A percentile compares a stretch with the other conserved stretches of the same genome.
Evolutionary conservation across 163 green algal species (phyloP).

Genomic region (Chlorella variabilis): DNA sequence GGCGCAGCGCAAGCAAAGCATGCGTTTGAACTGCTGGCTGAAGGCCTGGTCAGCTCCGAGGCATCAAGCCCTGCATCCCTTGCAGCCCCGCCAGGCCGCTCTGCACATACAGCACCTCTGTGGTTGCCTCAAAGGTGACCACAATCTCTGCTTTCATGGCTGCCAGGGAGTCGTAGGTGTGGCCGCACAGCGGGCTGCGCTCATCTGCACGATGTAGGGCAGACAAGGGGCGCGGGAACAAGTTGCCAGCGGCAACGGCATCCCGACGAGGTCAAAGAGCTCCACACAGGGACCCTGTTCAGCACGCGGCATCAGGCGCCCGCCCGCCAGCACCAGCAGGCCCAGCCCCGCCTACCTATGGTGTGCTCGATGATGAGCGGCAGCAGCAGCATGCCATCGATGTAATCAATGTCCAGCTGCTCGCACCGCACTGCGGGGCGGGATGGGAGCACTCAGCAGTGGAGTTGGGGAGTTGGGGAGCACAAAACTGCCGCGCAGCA

Average conservation of each 20-base stretch:
- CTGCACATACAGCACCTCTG: conserved; percentile 52
- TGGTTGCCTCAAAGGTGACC: conserved; percentile 81
- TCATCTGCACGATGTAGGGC: conserved; percentile 60
- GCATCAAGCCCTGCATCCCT: too few species aligned
- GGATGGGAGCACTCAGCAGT: too few species aligned
- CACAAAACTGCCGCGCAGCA: too few species aligned
- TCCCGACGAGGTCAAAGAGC: too few species aligned
- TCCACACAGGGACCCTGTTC: too few species aligned
- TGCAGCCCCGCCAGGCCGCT: too few species aligned
- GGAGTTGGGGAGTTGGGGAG: too few species aligned
- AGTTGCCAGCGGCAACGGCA: background rate
- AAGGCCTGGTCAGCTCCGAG: too few species aligned
- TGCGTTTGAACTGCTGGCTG: too few species aligned
- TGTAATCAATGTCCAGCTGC: conserved; percentile 52
- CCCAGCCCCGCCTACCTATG: conserved; percentile 51
- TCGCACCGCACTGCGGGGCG: conserved; percentile 44
- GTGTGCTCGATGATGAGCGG: conserved; percentile 84
- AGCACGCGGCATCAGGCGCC: too few species aligned
- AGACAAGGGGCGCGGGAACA: background rate
- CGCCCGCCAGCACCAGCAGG: too few species aligned
- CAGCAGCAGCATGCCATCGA: conserved; percentile 83
- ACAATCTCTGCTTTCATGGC: conserved; percentile 82
- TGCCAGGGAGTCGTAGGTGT: conserved; percentile 67
- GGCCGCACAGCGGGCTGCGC: conserved; percentile 78
- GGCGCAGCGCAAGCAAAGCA: too few species aligned